These are phyloP conservation scores for Phytophthora ohioensis DNA, from an alignment of 352 stramenopile species.

Conservation along the genomic window DNA sequence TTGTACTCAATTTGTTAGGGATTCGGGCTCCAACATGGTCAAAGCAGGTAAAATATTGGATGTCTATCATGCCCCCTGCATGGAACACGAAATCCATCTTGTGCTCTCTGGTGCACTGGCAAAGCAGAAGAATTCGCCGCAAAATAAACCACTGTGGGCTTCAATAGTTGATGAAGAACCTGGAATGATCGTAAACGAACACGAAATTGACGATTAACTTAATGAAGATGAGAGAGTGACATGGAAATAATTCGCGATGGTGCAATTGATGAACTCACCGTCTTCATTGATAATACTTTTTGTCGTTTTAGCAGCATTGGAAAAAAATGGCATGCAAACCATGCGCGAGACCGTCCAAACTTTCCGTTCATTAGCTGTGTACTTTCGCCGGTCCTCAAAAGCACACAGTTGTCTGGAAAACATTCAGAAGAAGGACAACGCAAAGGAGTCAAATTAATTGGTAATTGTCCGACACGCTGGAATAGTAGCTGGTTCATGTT, in stretches of 20 bases:
- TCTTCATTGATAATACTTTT: constrained; percentile 6
- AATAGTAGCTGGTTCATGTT: background rate
- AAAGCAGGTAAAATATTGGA: background rate
- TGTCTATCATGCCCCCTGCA: background rate
- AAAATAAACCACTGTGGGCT: background rate
- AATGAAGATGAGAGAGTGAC: constrained; percentile 7
- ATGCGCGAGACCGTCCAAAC: constrained; percentile 4
- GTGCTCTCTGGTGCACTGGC: background rate
- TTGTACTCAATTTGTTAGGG: background rate
- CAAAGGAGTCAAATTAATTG: background rate
- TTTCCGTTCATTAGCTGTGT: constrained; percentile 15
- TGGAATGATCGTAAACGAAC: background rate
- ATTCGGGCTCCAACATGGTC: constrained; percentile 13
- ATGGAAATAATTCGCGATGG: background rate
- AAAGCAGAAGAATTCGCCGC: background rate
- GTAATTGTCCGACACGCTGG: background rate
- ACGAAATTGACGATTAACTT: background rate
- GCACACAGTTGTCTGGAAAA: constrained; percentile 4
- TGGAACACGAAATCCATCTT: constrained; percentile 3
- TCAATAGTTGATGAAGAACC: background rate
- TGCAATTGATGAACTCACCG: background rate
- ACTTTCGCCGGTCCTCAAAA: constrained; percentile 15
- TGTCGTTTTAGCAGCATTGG: background rate
- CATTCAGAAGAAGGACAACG: background rate
- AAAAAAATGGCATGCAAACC: constrained; percentile 9